Evolutionary conservation across 2,329 filamentous ascomycete species (phyloP), one percentile per base, ranked within the genome.

Genomic region (Aspergillus novoparasiticus): DNA sequence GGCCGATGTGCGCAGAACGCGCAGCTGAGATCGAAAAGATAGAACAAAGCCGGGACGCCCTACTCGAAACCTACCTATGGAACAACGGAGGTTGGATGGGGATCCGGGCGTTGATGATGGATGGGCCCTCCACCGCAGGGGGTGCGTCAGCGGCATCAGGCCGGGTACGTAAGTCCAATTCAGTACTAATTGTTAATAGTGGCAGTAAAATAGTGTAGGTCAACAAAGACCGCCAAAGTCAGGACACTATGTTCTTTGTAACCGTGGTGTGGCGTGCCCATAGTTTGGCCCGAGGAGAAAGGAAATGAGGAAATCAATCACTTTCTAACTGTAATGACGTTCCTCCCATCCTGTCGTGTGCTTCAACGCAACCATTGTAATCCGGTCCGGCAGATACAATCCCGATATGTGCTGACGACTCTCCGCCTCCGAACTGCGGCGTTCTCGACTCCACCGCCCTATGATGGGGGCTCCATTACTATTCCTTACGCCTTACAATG

Each of bases 81-180:
- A 66, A 63, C 64, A 59, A 57, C 67, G 63, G 62, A 68, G 59
- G 58, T 57, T 46, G 94, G 92, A 75, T 93, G 89, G 73, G 93
- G 90, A 66, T 58, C 45, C 45, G 45, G 60, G 57, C 58, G 62
- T 50, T 66, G 67, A 58, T 65, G 68, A 51, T 64, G 65, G 65
- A 73, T 74, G 73, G 72, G 69, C 73, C 73, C 75, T 76, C 72
- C 75, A 75, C 69, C 72, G 71, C 74, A 77, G 73, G 74, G 74
- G 73, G 69, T 76, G 75, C 73, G 75, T 77, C 74, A 77, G 75
- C 72, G 56, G 55, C 60, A 62, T 62, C 60, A 58, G 60, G 60
- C 60, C 60, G 56, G 51, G 46, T 61, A 62, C 60, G 56, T 62
- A 62, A 62, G 60, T 57, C 41, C 53, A 36, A 61, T 51, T 51